Conservation (phyloP, 108 stramenopile genomes). For the Aurantiochytrium sp. region DNA sequence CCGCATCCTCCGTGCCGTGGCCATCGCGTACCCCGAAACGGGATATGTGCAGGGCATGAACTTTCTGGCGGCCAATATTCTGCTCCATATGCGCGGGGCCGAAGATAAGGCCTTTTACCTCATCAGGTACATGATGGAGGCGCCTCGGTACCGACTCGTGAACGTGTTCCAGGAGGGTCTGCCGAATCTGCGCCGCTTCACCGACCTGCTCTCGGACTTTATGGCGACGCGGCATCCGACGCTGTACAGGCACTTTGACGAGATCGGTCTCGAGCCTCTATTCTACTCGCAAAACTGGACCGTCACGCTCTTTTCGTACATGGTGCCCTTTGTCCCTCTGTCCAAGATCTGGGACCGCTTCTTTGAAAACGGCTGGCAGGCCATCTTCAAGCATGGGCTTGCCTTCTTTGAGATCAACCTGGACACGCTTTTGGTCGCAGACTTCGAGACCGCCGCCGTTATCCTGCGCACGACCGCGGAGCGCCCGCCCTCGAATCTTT, state of each 20-base stretch:
- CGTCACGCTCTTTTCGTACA: slow-evolving; percentile 1
- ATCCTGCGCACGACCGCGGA: not conserved
- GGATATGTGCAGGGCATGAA: slow-evolving; percentile 26
- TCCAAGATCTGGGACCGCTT: slow-evolving; percentile 29
- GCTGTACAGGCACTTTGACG: not conserved
- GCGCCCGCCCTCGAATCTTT: not conserved
- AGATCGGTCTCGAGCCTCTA: not conserved
- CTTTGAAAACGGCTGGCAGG: not conserved
- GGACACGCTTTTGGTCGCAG: not conserved
- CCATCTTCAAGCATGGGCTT: slow-evolving; percentile 1
- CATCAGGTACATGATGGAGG: not conserved
- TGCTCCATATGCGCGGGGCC: not conserved
- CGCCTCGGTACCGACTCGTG: not conserved
- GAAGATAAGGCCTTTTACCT: not conserved
- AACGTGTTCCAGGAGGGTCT: not conserved
- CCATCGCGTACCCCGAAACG: not conserved
- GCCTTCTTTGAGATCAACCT: not conserved
- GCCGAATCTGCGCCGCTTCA: not conserved
- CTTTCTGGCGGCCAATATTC: slow-evolving; percentile 11
- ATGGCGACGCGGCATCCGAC: not conserved
- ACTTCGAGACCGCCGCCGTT: not conserved
- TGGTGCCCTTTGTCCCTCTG: not conserved
- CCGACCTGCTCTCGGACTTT: not conserved
- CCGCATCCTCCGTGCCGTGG: not conserved
- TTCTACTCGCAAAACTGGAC: slow-evolving; percentile 25